phyloP scores from a whole-genome alignment of 768 basidiomycete genomes.

The Suillus alpinus region DNA sequence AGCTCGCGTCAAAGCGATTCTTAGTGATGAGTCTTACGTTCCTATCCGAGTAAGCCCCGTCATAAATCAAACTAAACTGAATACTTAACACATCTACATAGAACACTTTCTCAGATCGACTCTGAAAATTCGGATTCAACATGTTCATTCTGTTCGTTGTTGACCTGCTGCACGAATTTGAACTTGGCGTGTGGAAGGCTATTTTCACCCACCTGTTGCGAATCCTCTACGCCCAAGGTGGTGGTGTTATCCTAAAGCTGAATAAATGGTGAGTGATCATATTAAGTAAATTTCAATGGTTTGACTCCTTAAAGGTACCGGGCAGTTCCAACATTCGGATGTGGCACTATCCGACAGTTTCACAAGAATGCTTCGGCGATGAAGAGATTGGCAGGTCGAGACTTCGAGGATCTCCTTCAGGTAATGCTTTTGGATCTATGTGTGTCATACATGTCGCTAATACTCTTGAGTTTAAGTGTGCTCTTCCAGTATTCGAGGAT shows the following conservation, averaged over 20 bases:
- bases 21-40: not conserved
- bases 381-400: slow-evolving; percentile 7
- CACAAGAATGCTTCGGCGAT: slow-evolving; percentile 9
- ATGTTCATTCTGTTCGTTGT: not conserved
- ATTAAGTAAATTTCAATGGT: too few species aligned
- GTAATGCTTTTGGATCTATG: not conserved
- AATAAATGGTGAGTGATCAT: slow-evolving; percentile 10
- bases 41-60: slow-evolving; percentile 3
- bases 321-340: slow-evolving; percentile 8
- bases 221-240: slow-evolving; percentile 10
- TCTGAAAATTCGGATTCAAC: not conserved
- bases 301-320: slow-evolving; percentile 7
- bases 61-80: not conserved
- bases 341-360: slow-evolving; percentile 7
- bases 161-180: slow-evolving; percentile 13
- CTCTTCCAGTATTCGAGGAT: slow-evolving; percentile 31
- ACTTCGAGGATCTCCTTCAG: slow-evolving; percentile 15
- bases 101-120: not conserved
- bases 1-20: not conserved
- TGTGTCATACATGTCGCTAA: not conserved
- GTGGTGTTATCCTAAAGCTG: slow-evolving; percentile 2
- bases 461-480: slow-evolving; percentile 16
- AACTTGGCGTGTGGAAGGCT: slow-evolving; percentile 17
- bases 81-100: not conserved
- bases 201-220: slow-evolving; percentile 14